Evolutionary conservation across 305 asterid species (phyloP).

Genomic region (Solanum chacoense): DNA sequence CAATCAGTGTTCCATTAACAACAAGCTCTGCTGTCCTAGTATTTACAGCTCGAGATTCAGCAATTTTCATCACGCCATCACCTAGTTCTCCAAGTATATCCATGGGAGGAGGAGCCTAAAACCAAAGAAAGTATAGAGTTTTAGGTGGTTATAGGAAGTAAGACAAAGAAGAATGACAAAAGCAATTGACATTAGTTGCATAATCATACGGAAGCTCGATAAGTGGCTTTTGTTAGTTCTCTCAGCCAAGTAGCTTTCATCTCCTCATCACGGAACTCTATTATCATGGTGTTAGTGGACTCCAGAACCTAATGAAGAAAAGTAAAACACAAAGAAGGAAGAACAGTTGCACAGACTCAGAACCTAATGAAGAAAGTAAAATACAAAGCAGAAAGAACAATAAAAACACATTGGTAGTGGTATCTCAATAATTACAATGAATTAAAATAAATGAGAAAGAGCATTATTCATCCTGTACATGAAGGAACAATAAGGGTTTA

Average conservation of each 20-base stretch:
- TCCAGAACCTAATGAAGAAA: conserved; percentile 65
- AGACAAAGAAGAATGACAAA: conserved; percentile 6
- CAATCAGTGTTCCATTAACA: conserved; percentile 71
- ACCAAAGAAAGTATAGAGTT: conserved; percentile 6
- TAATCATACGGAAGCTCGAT: conserved; percentile 92
- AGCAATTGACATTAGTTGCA: conserved; percentile 6
- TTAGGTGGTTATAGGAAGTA: background rate
- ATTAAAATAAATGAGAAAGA: background rate
- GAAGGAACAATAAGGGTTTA: background rate
- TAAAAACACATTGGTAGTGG: background rate
- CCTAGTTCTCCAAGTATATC: conserved; percentile 60
- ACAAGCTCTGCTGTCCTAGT: conserved; percentile 75
- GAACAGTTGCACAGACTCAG: background rate
- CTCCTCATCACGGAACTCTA: conserved; percentile 70
- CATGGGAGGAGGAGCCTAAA: conserved; percentile 81
- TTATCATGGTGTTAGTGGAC: conserved; percentile 73
- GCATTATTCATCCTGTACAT: background rate
- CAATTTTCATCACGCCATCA: conserved; percentile 35
- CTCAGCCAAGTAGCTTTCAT: conserved; percentile 76
- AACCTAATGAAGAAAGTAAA: background rate
- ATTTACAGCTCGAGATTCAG: conserved; percentile 30
- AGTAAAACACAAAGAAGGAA: conserved; percentile 3
- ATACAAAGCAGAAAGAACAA: background rate
- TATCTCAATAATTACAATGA: background rate
- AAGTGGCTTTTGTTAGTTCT: conserved; percentile 76